Evolutionary conservation across 441 rosid genomes (phyloP).

Genomic region (Syzygium syzygioides): DNA sequence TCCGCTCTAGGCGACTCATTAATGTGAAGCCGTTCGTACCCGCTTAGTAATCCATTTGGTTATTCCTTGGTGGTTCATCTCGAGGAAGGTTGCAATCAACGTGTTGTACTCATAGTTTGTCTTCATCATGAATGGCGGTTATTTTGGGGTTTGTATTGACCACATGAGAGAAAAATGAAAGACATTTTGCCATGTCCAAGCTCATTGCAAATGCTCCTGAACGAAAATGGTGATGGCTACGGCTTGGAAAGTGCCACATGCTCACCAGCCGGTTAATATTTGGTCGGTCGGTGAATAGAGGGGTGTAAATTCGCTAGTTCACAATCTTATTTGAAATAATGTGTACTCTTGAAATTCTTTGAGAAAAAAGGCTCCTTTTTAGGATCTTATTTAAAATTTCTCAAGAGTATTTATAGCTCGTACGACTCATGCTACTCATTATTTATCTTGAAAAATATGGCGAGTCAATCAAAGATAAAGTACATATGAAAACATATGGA

Average conservation of each 20-base stretch:
- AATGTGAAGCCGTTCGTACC: neutral
- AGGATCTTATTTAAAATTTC: neutral
- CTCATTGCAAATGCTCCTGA: neutral
- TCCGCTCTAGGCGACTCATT: neutral
- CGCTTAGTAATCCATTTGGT: neutral
- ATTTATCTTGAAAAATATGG: neutral
- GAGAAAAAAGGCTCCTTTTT: neutral
- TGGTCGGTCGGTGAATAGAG: neutral
- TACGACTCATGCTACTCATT: neutral
- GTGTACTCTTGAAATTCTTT: neutral
- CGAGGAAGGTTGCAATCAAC: neutral
- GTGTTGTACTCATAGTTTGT: neutral
- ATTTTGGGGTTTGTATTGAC: neutral
- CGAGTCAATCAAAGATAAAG: neutral
- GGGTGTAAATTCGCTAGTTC: neutral
- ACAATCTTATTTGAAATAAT: neutral
- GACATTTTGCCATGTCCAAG: slow-evolving; percentile 32
- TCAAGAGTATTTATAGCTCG: neutral
- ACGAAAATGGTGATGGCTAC: neutral
- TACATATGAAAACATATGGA: neutral
- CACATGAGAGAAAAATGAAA: slow-evolving; percentile 27
- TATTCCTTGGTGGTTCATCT: neutral
- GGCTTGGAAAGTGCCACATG: neutral
- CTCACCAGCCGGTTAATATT: neutral
- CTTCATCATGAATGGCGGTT: neutral